phyloP scores from a whole-genome alignment of 2,329 filamentous ascomycete species.

The Colletotrichum tanaceti region DNA sequence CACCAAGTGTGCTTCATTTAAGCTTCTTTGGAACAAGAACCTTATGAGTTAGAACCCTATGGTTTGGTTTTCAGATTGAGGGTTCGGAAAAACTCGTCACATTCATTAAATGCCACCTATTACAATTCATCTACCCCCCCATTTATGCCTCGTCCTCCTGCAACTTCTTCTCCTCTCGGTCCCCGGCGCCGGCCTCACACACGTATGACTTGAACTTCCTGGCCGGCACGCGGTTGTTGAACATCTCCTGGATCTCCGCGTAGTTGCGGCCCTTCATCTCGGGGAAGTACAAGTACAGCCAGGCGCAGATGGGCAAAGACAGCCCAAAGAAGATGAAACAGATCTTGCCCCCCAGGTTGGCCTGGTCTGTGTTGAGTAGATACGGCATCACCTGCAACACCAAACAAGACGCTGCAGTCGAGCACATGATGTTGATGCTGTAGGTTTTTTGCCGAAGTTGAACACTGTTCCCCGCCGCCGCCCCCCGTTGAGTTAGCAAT shows the following conservation, averaged over 20 bases:
- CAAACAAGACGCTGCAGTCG: conserved; percentile 47
- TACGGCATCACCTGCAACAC: conserved; percentile 48
- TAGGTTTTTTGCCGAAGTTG: conserved; percentile 49
- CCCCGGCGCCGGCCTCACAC: conserved; percentile 30
- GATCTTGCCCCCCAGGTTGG: conserved; percentile 50
- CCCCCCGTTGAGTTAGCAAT: conserved; percentile 77
- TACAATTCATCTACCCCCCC: background rate
- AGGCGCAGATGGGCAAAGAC: conserved; percentile 46
- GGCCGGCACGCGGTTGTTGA: conserved; percentile 33
- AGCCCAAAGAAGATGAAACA: conserved; percentile 49
- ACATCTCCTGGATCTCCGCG: conserved; percentile 40
- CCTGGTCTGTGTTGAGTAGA: conserved; percentile 47
- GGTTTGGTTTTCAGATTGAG: conserved; percentile 1
- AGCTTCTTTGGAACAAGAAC: conserved; percentile 29
- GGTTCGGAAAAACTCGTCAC: background rate
- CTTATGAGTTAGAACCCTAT: no score
- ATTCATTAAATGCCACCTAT: conserved; percentile 6
- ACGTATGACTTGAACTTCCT: conserved; percentile 35
- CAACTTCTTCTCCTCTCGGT: conserved; percentile 29
- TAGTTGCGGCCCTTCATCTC: conserved; percentile 41
- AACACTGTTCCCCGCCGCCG: conserved; percentile 59
- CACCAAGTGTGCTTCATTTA: conserved; percentile 31
- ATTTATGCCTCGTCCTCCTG: conserved; percentile 31
- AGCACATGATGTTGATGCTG: conserved; percentile 49
- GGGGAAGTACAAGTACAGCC: conserved; percentile 38